Percentiles rank a stretch among this genome's conserved stretches.
Evolutionary conservation across 176 grass and related monocot genomes (phyloP).

Genomic region (Ensete glaucum): DNA sequence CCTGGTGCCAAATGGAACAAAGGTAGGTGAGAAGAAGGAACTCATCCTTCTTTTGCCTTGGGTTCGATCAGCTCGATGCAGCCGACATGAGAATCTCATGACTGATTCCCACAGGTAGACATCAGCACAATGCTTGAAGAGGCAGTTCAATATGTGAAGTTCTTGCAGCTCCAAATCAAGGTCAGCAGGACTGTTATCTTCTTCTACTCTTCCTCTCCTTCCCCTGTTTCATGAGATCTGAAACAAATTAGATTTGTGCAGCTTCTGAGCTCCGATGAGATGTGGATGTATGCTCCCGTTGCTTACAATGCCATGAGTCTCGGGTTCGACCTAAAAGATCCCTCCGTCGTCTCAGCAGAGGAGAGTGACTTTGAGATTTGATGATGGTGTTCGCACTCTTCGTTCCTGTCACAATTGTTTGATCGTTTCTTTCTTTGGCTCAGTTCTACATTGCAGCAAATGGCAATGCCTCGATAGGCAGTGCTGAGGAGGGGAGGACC

Average conservation of each 20-base stretch:
- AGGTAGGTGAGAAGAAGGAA: conserved; percentile 31
- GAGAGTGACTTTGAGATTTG: no score
- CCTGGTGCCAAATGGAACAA: conserved; percentile 81
- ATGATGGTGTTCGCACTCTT: no score
- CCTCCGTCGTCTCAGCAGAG: conserved; percentile 1
- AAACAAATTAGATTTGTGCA: conserved; percentile 27
- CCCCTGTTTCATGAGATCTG: no score
- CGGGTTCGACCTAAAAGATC: conserved; percentile 50
- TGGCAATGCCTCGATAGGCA: no score
- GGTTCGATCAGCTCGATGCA: no score
- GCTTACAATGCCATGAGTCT: conserved; percentile 81
- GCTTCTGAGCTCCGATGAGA: conserved; percentile 70
- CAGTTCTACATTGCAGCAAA: no score
- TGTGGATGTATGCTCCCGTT: conserved; percentile 89
- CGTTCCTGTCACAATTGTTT: no score
- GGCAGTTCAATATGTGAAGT: conserved; percentile 76
- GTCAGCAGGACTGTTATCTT: no score
- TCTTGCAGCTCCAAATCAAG: conserved; percentile 85
- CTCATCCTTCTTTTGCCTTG: no score
- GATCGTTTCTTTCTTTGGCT: no score
- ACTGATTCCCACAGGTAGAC: conserved; percentile 37
- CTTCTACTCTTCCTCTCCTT: no score
- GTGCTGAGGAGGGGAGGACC: no score
- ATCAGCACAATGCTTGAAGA: conserved; percentile 97
- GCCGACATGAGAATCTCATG: not conserved